Base-by-base conservation (phyloP, 1,284 basidiomycete species). In the Malassezia sympodialis region DNA sequence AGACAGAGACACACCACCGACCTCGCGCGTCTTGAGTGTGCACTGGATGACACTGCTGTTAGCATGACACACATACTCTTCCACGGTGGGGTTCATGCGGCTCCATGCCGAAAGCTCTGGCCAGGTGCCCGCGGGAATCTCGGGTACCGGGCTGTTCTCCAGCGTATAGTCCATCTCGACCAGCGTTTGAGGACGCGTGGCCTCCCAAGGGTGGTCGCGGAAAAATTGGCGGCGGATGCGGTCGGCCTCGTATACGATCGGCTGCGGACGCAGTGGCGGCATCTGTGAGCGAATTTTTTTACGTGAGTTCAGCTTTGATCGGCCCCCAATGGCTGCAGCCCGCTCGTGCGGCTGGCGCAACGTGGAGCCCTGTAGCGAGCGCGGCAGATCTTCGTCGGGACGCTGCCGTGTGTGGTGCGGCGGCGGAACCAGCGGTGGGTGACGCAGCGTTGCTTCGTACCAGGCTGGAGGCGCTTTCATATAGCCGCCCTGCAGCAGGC, bases 161-260 rank as follows among this genome's bases (percentile, higher is more conserved):
- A 68, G 58, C 32, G 78, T 67, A 23, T 69, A 71, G 54, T 66
- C 66, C 30, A 73, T 69, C 77, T 98, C 93, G 0, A 87, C 82
- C 47, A 98, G 76, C 11, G 82, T 84, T 14, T 81, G 79, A 2
- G 89, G 84, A 37, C 90, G 81, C 75, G 91, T 86, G 1, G 88
- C 85, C 77, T 98, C 91, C 74, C 96, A 96, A 2, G 93, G 90
- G 73, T 96, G 91, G 77, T 98, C 93, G 50, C 81, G 80, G 79
- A 91, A 96, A 80, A 98, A 98, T 75, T 89, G 88, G 51, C 83
- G 80, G 42, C 93, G 83, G 50, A 96, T 79, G 56, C 82, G 80
- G 76, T 98, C 93, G 73, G 91, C 88, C 27, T 86, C 66, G 75
- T 93, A 96, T 46, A 81, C 79, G 56, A 96, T 82, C 10, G 82